A percentile compares a stretch with the other conserved stretches of the same genome.
These are phyloP conservation scores for Castanospermum australe DNA, from an alignment of 306 rosid genomes.

Conservation along the genomic window DNA sequence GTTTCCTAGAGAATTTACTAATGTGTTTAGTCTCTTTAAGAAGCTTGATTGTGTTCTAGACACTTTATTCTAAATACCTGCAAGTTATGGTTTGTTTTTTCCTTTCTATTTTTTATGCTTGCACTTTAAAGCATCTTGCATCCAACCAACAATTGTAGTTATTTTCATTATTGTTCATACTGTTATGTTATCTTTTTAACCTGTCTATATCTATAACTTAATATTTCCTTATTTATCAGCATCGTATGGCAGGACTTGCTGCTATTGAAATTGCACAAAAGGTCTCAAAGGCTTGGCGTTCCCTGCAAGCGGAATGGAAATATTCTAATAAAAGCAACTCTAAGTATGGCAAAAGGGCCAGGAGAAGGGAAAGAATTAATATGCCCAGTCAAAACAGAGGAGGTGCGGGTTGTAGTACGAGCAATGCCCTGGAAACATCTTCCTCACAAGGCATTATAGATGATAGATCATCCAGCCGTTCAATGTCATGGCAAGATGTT, in stretches of 20 bases:
- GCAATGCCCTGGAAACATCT: constrained; percentile 62
- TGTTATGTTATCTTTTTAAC: constrained; percentile 1
- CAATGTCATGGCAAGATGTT: constrained; percentile 76
- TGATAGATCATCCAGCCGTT: constrained; percentile 63
- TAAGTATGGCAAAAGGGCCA: constrained; percentile 72
- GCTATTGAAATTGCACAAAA: constrained; percentile 94
- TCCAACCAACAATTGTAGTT: background rate
- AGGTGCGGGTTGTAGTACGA: constrained; percentile 94
- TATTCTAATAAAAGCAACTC: constrained; percentile 64
- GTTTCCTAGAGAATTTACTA: background rate
- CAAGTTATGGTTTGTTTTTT: background rate
- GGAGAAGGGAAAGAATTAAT: constrained; percentile 82
- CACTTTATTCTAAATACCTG: background rate
- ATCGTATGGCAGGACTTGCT: constrained; percentile 98
- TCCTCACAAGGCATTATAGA: constrained; percentile 53
- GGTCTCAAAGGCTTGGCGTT: constrained; percentile 95
- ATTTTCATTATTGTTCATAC: constrained; percentile 1
- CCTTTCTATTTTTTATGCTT: background rate
- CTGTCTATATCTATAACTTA: background rate
- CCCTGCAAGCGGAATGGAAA: constrained; percentile 75
- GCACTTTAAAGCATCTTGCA: background rate
- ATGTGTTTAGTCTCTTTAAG: background rate
- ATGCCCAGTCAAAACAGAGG: constrained; percentile 90
- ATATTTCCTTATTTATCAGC: constrained; percentile 61
- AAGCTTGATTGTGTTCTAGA: background rate